Base-by-base conservation (phyloP, 768 basidiomycete species). In the Lyophyllum shimeji region DNA sequence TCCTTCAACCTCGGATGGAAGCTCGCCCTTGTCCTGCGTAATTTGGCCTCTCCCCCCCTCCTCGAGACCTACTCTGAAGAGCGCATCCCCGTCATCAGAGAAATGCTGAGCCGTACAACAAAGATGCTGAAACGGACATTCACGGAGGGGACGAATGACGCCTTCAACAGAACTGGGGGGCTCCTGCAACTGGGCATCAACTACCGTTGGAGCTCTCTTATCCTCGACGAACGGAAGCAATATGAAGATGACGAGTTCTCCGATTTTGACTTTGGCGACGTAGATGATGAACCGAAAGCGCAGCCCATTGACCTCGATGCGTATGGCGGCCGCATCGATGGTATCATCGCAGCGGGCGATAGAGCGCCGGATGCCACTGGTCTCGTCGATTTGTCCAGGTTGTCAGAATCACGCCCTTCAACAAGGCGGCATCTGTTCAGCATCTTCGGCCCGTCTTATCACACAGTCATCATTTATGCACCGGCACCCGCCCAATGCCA, bases 1-100 rank as follows among this genome's bases (percentile, higher is more conserved):
- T 50, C 63, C 12, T 63, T 70, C 60, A 80, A 81, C 58, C 61
- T 81, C 1, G 69, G 65, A 0, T 79, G 77, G 80, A 81, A 81
- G 57, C 59, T 81, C 11, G 67, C 77, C 2, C 67, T 78, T 4
- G 77, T 77, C 8, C 52, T 68, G 33, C 77, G 76, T 50, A 67
- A 70, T 1, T 57, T 73, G 24, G 67, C 78, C 2, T 62, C 70
- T 3, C 58, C 52, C 0, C 54, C 68, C 7, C 67, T 82, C 15
- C 74, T 82, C 5, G 65, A 73, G 24, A 69, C 75, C 0, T 82
- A 81, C 52, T 67, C 63, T 13, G 46, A 66, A 13, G 81, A 81
- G 59, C 76, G 81, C 15, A 57, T 80, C 31, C 78, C 74, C 0
- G 73, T 81, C 31, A 74, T 81, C 49, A 72, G 71, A 0, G 71